Base-by-base conservation (phyloP, 2,329 filamentous ascomycete genomes). In the Aspergillus ibericus region DNA sequence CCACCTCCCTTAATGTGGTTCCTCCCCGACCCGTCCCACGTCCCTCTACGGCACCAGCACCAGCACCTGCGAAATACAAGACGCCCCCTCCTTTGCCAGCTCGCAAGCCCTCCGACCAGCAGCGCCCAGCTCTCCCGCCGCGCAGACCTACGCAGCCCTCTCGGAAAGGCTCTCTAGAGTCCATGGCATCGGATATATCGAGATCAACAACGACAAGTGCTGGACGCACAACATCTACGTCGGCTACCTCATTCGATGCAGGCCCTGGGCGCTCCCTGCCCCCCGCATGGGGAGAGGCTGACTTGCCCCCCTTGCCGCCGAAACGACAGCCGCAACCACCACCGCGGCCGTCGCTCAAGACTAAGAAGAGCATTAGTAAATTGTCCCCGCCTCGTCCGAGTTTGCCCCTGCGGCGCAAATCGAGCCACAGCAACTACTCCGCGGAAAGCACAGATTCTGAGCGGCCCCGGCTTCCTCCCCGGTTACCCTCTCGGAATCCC, bases 261-360 rank as follows among this genome's bases (percentile, higher is more conserved):
- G 62, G 66, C 36, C n/a, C 56, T 40, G 44, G 72, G 83, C 51
- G 51, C 51, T 53, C 51, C 49, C 80, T 80, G 65, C 82, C 85
- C 5, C 85, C 85, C 9, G 80, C 81, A 48, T 88, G 81, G 73
- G 83, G 84, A 59, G 80, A 83, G 50, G 71, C 79, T 13, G 78
- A 80, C 36, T 71, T 87, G 9, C 85, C 85, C 53, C 75, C 80
- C 29, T 73, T 86, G 35, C 84, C 83, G 50, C 78, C 81, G 1
- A 84, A 81, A 65, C 72, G 75, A 54, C 70, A 69, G 58, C 67
- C 63, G 32, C 60, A 63, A 36, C 65, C 65, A 7, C 53, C 65
- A 15, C 55, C 66, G 20, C 66, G 68, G 13, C 66, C 71, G 8
- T 69, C 66, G 40, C 61, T 64, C 44, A 25, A 66, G 35, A 54